phyloP scores from a whole-genome alignment of 23 red algal genomes.

The Pyropia yezoensis region DNA sequence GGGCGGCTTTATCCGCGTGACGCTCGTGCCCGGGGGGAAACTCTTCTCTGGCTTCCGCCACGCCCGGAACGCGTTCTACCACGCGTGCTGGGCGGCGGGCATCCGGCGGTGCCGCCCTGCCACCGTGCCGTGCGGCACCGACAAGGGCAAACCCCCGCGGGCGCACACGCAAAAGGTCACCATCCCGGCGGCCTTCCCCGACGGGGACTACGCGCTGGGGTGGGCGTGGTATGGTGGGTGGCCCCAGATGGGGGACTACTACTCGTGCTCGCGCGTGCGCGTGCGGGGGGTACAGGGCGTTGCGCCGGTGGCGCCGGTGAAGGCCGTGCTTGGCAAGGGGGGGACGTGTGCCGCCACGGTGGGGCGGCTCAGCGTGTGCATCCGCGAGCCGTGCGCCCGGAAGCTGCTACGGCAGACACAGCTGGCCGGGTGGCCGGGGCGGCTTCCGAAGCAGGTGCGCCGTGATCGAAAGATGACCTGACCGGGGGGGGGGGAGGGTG shows the following conservation, averaged over 20 bases:
- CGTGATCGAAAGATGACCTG: too few species aligned
- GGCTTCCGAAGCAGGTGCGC: too few species aligned
- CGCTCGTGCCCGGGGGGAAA: constrained; percentile 17
- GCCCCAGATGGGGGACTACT: constrained; percentile 30
- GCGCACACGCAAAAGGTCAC: constrained; percentile 13
- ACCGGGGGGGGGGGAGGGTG: too few species aligned
- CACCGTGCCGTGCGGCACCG: not conserved
- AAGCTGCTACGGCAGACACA: too few species aligned
- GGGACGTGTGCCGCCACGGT: too few species aligned
- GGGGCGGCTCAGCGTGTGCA: too few species aligned
- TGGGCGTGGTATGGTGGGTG: constrained; percentile 45
- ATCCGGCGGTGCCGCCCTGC: constrained; percentile 5
- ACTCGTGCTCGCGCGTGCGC: constrained; percentile 28
- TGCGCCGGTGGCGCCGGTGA: not conserved
- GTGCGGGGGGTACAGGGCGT: constrained; percentile 2
- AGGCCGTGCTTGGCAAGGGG: too few species aligned
- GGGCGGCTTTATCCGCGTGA: constrained; percentile 32
- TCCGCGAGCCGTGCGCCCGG: too few species aligned
- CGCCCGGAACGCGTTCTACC: constrained; percentile 26
- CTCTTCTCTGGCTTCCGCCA: constrained; percentile 14
- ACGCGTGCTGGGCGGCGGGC: constrained; percentile 22
- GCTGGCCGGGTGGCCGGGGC: too few species aligned
- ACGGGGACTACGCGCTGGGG: constrained; percentile 49
- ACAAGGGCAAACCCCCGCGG: constrained; percentile 5
- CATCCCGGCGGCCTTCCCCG: constrained; percentile 38